These are phyloP conservation scores for Paramyrothecium roridum DNA, from an alignment of 2,329 filamentous ascomycete species.

Conservation along the genomic window DNA sequence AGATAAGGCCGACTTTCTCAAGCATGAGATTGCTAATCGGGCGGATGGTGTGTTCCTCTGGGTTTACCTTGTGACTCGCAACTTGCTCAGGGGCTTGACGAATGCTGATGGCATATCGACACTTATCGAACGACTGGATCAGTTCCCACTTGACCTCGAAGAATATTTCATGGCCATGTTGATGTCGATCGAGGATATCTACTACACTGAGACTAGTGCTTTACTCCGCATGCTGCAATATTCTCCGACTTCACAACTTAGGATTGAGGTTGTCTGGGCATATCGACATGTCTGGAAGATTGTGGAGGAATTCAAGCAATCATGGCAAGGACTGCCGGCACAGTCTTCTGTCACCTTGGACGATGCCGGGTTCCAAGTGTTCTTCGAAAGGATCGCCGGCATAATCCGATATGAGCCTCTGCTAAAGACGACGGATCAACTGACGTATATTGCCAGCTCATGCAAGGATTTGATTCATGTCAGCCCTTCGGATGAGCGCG, in stretches of 20 bases:
- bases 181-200: background rate
- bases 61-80: background rate
- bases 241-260: background rate
- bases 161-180: slow-evolving; percentile 1
- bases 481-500: background rate
- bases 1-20: background rate
- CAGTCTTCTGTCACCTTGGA: no score
- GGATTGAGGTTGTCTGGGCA: background rate
- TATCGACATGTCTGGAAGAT: background rate
- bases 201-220: background rate
- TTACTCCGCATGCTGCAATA: background rate
- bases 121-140: background rate
- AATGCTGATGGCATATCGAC: background rate
- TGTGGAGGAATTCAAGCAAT: background rate
- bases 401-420: no score
- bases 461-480: background rate
- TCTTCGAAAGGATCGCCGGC: no score
- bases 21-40: background rate
- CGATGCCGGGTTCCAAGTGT: no score
- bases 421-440: background rate
- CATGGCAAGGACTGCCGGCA: no score
- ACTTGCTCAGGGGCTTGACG: background rate
- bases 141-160: background rate
- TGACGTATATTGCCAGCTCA: background rate
- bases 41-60: background rate